Conservation (phyloP, 164 flowering plant species). For the Paratinospora sagittata region DNA sequence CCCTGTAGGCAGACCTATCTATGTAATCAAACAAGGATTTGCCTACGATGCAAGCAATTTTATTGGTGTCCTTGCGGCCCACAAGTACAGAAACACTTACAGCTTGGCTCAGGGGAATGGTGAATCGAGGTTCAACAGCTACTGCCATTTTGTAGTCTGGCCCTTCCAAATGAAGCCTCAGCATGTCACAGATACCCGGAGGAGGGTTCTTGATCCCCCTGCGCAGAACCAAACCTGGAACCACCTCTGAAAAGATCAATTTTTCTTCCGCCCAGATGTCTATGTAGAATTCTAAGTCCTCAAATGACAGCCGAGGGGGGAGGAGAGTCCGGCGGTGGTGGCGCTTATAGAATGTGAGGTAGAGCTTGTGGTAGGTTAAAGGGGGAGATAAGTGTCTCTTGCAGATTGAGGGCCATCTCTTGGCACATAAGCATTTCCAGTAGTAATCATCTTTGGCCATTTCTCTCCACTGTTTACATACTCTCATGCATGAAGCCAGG, state of each 20-base stretch:
- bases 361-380: constrained; percentile 56
- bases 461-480: constrained; percentile 73
- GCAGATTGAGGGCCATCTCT: constrained; percentile 90
- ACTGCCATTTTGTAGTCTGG: constrained; percentile 77
- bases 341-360: constrained; percentile 57
- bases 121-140: constrained; percentile 58
- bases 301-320: constrained; percentile 76
- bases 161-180: constrained; percentile 44
- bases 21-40: constrained; percentile 67
- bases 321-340: constrained; percentile 33
- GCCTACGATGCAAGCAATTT: constrained; percentile 61
- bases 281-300: constrained; percentile 67
- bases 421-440: constrained; percentile 82
- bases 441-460: constrained; percentile 76
- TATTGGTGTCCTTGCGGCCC: constrained; percentile 61
- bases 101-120: constrained; percentile 41
- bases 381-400: constrained; percentile 47
- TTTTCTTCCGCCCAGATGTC: constrained; percentile 73
- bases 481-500: constrained; percentile 75
- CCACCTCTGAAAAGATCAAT: constrained; percentile 65
- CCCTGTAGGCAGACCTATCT: constrained; percentile 60
- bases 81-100: constrained; percentile 69
- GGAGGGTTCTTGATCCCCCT: constrained; percentile 50
- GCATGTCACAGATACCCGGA: constrained; percentile 42
- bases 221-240: constrained; percentile 57